Conservation (phyloP, 2,329 filamentous ascomycete genomes). For the Apiospora pterosperma region DNA sequence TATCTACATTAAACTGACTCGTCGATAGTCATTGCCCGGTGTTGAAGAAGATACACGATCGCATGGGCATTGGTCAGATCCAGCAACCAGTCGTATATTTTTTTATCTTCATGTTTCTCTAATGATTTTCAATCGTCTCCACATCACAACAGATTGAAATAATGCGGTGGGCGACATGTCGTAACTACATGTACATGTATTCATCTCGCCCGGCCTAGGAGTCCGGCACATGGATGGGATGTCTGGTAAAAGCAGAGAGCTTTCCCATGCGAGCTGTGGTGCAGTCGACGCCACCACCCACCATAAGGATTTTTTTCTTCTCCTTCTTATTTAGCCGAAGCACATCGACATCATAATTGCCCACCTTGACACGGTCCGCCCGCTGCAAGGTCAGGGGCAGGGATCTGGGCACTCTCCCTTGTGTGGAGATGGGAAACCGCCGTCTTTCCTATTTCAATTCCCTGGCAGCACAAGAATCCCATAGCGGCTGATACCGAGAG, state of each 20-base stretch:
- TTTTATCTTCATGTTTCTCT: not conserved
- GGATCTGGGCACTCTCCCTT: conserved; percentile 14
- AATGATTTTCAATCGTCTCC: not conserved
- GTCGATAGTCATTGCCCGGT: not conserved
- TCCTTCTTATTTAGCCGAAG: conserved; percentile 12
- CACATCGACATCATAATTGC: conserved; percentile 22
- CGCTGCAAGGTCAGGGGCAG: conserved; percentile 15
- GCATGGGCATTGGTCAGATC: not conserved
- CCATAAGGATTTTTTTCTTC: conserved; percentile 7
- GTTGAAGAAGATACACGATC: not conserved
- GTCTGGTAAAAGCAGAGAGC: not conserved
- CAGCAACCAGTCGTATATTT: not conserved
- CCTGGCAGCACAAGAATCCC: conserved; percentile 23
- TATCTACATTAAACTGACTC: not conserved
- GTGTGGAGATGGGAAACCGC: conserved; percentile 23
- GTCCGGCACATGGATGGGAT: not conserved
- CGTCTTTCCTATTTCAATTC: conserved; percentile 26
- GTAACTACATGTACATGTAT: not conserved
- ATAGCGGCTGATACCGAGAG: conserved; percentile 29
- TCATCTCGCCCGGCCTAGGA: not conserved
- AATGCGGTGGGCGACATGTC: not conserved
- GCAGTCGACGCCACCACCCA: conserved; percentile 6
- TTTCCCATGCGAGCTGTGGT: not conserved
- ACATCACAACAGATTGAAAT: not conserved
- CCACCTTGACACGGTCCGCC: conserved; percentile 9